These are phyloP conservation scores for Oryza longistaminata DNA, from an alignment of 176 grass and related monocot species.

Conservation along the genomic window DNA sequence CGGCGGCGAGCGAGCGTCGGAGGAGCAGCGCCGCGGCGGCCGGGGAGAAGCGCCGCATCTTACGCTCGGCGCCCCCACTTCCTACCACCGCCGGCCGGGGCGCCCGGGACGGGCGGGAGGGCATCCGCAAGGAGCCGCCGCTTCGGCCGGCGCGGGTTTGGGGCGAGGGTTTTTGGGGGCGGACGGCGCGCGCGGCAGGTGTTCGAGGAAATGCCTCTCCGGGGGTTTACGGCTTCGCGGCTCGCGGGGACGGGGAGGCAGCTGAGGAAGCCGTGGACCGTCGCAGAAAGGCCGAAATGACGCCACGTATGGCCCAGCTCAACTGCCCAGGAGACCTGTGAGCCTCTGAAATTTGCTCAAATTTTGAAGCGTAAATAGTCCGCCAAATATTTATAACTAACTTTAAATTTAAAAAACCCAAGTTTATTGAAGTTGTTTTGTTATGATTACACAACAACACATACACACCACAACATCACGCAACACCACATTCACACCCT, in stretches of 20 bases:
- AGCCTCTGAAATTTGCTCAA: neutral
- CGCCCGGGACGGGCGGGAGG: neutral
- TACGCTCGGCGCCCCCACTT: neutral
- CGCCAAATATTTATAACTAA: too few relatives aligned
- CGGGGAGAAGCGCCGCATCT: slow-evolving; percentile 31
- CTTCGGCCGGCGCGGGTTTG: neutral
- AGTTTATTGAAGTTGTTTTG: too few relatives aligned
- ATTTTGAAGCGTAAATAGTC: neutral
- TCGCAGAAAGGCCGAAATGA: neutral
- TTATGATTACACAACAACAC: too few relatives aligned
- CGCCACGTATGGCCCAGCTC: too few relatives aligned
- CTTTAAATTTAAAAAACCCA: too few relatives aligned
- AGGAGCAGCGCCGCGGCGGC: neutral
- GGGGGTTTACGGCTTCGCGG: neutral
- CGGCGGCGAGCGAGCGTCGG: slow-evolving; percentile 8
- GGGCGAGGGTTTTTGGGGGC: neutral
- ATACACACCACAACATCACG: too few relatives aligned
- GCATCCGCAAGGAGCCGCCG: neutral
- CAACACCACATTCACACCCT: too few relatives aligned
- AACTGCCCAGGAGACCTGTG: too few relatives aligned
- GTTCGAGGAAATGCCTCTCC: slow-evolving; percentile 19
- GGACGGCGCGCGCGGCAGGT: neutral
- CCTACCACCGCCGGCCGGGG: neutral
- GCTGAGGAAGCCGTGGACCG: neutral
- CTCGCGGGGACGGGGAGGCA: neutral